These are phyloP conservation scores for Naganishia albida DNA, from an alignment of 1,284 basidiomycete species.

Conservation along the genomic window DNA sequence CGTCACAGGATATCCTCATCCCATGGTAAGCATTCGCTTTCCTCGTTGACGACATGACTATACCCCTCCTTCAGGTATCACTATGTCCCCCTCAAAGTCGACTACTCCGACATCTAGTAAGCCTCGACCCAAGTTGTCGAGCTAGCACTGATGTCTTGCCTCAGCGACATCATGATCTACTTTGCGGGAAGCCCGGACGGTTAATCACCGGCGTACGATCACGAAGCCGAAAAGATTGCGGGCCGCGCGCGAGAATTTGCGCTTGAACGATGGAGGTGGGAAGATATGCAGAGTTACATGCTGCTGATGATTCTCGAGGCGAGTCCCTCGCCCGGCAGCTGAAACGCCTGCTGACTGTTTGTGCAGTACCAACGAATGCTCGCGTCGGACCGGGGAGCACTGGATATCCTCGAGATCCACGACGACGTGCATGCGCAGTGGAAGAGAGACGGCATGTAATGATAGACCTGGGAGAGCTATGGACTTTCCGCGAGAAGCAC, in stretches of 20 bases:
- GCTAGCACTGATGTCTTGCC: background rate
- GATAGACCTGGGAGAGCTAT: conserved; percentile 53
- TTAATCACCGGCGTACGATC: conserved; percentile 45
- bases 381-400: background rate
- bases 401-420: conserved; percentile 5
- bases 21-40: conserved; percentile 40
- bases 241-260: conserved; percentile 49
- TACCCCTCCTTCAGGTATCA: conserved; percentile 39
- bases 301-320: conserved; percentile 47
- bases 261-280: conserved; percentile 51
- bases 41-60: background rate
- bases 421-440: conserved; percentile 6
- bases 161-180: conserved; percentile 55
- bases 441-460: background rate
- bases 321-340: too few species aligned
- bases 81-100: conserved; percentile 50
- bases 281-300: conserved; percentile 56
- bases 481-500: conserved; percentile 58
- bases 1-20: conserved; percentile 40
- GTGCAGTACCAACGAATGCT: conserved; percentile 16
- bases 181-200: conserved; percentile 55
- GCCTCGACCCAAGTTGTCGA: conserved; percentile 7
- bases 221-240: conserved; percentile 54
- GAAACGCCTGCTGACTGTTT: background rate
- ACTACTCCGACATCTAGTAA: conserved; percentile 52